Conservation (phyloP, 2,329 filamentous ascomycete genomes). For the Pseudogymnoascus sp. region DNA sequence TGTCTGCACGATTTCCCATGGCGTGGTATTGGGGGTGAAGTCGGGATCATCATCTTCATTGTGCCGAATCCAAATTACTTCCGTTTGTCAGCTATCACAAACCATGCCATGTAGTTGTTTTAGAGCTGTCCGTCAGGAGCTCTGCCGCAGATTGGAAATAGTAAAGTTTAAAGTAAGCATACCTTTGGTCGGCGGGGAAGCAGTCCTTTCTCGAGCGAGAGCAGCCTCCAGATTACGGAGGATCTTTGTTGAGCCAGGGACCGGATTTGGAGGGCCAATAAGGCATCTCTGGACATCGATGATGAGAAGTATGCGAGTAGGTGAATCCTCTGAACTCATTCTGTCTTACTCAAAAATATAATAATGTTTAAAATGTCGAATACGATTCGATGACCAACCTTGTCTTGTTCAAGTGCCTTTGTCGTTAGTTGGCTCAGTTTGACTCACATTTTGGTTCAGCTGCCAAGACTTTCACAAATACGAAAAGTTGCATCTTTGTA, state of each 20-base stretch:
- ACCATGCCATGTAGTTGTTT: neutral
- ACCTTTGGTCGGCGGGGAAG: neutral
- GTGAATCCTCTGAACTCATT: neutral
- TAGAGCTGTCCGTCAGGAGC: neutral
- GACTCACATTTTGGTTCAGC: neutral
- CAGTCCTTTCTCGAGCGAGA: neutral
- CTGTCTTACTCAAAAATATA: neutral
- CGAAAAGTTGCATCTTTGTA: neutral
- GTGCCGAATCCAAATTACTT: slow-evolving; percentile 4
- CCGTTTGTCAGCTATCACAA: neutral
- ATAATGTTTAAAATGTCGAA: neutral
- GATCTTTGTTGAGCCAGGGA: neutral
- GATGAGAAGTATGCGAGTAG: neutral
- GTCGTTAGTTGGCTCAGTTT: neutral
- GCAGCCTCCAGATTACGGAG: neutral
- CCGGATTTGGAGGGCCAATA: neutral
- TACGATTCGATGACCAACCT: neutral
- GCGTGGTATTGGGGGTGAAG: neutral
- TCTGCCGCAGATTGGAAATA: neutral
- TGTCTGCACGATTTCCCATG: neutral
- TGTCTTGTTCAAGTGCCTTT: neutral
- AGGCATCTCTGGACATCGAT: neutral
- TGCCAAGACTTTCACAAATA: neutral
- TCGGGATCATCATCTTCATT: neutral
- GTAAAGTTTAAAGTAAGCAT: neutral